Conservation (phyloP, 2,329 filamentous ascomycete species). For the Sclerotiophoma versabilis region DNA sequence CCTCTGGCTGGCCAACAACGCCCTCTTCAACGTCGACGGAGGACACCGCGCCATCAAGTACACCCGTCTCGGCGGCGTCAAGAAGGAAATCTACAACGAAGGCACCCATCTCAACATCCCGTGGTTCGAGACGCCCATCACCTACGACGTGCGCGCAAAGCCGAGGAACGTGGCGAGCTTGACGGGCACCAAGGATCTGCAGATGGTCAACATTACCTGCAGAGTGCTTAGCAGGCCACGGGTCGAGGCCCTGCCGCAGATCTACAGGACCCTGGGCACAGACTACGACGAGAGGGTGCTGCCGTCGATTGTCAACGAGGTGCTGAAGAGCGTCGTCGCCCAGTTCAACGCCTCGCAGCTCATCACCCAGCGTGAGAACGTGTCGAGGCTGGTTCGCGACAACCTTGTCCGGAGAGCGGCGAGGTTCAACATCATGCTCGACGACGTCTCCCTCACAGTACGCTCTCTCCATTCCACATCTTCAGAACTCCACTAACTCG, state of each 20-base stretch:
- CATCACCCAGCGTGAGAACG: constrained; percentile 98
- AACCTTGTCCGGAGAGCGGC: constrained; percentile 90
- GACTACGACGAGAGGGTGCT: constrained; percentile 99
- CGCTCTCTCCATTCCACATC: constrained; percentile 36
- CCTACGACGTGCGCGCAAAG: constrained; percentile 98
- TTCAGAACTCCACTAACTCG: constrained; percentile 27
- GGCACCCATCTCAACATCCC: constrained; percentile 96
- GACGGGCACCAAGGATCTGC: constrained; percentile 97
- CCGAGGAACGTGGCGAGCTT: constrained; percentile 95
- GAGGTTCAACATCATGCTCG: constrained; percentile 95
- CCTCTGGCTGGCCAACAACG: constrained; percentile 65
- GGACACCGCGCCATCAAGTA: constrained; percentile 99
- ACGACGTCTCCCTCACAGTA: constrained; percentile 97
- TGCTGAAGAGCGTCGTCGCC: constrained; percentile 96
- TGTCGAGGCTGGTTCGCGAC: constrained; percentile 87
- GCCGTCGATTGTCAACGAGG: constrained; percentile 98
- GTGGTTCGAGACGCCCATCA: constrained; percentile 96
- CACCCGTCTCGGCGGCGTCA: constrained; percentile 87
- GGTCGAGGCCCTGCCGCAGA: constrained; percentile 88
- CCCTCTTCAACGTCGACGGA: constrained; percentile 86
- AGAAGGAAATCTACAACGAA: constrained; percentile 96
- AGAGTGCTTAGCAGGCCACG: constrained; percentile 95
- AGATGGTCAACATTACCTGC: constrained; percentile 99
- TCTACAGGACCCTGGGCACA: constrained; percentile 92
- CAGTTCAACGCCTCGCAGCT: constrained; percentile 99